Evolutionary conservation across 2,329 filamentous ascomycete species (phyloP).

Genomic region (Apiospora aurea): DNA sequence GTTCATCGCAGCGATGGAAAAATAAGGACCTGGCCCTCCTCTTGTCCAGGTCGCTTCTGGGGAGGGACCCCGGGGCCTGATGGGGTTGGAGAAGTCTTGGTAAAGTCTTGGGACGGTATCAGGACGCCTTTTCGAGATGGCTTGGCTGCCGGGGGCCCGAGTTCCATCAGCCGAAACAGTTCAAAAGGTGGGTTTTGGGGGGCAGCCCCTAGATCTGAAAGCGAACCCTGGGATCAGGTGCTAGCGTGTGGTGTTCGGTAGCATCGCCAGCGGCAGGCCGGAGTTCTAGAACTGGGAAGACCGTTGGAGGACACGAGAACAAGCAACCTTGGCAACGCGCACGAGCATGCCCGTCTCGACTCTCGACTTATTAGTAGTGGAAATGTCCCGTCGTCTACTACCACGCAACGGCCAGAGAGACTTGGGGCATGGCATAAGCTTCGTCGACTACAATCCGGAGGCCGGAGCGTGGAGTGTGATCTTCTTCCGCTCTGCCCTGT

Average conservation of each 20-base stretch:
- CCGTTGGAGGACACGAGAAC: neutral
- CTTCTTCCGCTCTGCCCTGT: neutral
- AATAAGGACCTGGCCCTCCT: slow-evolving; percentile 10
- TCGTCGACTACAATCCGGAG: neutral
- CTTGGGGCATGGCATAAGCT: neutral
- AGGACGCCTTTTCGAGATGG: slow-evolving; percentile 16
- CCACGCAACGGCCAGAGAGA: neutral
- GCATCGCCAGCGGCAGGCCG: neutral
- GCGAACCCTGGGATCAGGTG: neutral
- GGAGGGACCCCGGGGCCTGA: neutral
- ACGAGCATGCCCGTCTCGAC: neutral
- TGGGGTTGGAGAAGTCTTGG: slow-evolving; percentile 19
- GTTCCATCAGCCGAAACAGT: slow-evolving; percentile 23
- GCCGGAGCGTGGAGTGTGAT: neutral
- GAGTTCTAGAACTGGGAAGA: slow-evolving; percentile 13
- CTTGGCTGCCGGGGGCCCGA: slow-evolving; percentile 21
- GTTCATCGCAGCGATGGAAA: neutral
- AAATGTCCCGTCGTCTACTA: neutral
- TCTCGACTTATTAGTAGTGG: neutral
- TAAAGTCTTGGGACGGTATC: slow-evolving; percentile 25
- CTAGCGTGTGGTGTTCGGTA: slow-evolving; percentile 14
- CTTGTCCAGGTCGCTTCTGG: slow-evolving; percentile 2
- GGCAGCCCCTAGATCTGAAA: neutral
- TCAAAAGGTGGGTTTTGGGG: neutral
- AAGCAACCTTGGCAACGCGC: slow-evolving; percentile 21